These are phyloP conservation scores for Trypanosomatidae sp. DNA, from an alignment of 208 protist genomes.

Conservation along the genomic window DNA sequence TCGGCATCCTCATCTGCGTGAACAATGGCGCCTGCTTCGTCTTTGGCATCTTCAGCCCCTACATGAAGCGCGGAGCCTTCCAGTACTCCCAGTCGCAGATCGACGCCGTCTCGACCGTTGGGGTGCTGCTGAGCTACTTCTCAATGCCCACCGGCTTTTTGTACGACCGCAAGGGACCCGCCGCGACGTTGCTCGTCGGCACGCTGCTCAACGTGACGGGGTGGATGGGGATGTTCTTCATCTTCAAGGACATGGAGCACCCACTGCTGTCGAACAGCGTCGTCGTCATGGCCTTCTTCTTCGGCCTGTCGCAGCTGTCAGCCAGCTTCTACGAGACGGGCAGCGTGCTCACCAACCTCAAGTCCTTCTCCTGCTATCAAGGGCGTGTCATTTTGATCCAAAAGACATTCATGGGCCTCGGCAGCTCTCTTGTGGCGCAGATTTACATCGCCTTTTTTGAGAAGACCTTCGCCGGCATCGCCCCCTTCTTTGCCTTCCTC, in stretches of 20 bases:
- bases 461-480: conserved; percentile 33
- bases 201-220: conserved; percentile 65
- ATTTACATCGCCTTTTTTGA: conserved; percentile 80
- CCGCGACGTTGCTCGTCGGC: conserved; percentile 48
- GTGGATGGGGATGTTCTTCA: conserved; percentile 69
- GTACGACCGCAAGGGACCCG: conserved; percentile 65
- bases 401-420: conserved; percentile 88
- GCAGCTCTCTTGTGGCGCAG: conserved; percentile 72
- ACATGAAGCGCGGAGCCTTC: conserved; percentile 56
- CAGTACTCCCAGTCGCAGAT: conserved; percentile 61
- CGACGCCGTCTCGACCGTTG: conserved; percentile 65
- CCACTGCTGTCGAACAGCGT: conserved; percentile 44
- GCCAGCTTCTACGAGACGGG: conserved; percentile 85
- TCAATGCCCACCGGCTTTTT: conserved; percentile 78
- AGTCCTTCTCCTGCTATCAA: conserved; percentile 73
- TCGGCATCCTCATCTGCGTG: conserved; percentile 74
- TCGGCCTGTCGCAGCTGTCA: conserved; percentile 76
- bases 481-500: conserved; percentile 70
- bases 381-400: conserved; percentile 81
- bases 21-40: conserved; percentile 84
- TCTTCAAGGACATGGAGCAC: conserved; percentile 59
- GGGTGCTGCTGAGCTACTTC: conserved; percentile 83
- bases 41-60: conserved; percentile 77
- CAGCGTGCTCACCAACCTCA: conserved; percentile 74
- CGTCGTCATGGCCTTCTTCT: conserved; percentile 61